Base-by-base conservation (phyloP, 2,329 filamentous ascomycete species). In the Cladorrhinum sp. region DNA sequence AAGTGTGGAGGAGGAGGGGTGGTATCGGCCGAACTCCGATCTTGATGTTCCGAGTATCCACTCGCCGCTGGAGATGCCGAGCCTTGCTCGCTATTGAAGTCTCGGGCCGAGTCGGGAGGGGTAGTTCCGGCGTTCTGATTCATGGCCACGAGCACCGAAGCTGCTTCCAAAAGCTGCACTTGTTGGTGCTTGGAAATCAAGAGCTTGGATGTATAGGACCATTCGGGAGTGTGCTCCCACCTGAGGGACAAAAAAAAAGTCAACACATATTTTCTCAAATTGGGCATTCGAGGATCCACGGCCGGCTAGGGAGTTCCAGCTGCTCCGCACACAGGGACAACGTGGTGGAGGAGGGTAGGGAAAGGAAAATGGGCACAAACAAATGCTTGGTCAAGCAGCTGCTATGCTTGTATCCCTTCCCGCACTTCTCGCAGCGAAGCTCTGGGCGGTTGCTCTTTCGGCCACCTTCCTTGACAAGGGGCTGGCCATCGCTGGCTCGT, bases 321-420 rank as follows among this genome's bases (percentile, higher is more conserved):
- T 50, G 52, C 45, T 64, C 64, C 63, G 58, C 59, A 62, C 58
- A 62, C 67, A 64, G 71, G 74, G 69, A 73, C 69, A 70, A 67
- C 70, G 71, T 74, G 75, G 73, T 77, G 78, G 78, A 78, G 78
- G 78, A 81, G 83, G 68, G 58, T 64, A 65, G 65, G 64, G 64
- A 69, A 67, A 68, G 66, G 68, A 67, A 66, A 69, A 59, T 66
- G 86, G 83, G 80, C 83, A 96, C 95, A 86, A 88, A 98, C 95
- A 97, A 89, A 88, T 99, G 95, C 86, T 98, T 99, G 76, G 91
- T 96, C 83, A 99, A 87, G 87, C 95, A 99, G 82, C 95, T 98
- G 87, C 93, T 96, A 85, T 99, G 95, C 87, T 99, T 99, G 86
- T 99, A 99, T 79, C 92, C 92, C 85, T 99, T 99, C 77, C 93